Percentiles rank a stretch among this genome's conserved stretches.
These are phyloP conservation scores for Amborella trichopoda DNA, from an alignment of 164 flowering plant species.

Conservation along the genomic window DNA sequence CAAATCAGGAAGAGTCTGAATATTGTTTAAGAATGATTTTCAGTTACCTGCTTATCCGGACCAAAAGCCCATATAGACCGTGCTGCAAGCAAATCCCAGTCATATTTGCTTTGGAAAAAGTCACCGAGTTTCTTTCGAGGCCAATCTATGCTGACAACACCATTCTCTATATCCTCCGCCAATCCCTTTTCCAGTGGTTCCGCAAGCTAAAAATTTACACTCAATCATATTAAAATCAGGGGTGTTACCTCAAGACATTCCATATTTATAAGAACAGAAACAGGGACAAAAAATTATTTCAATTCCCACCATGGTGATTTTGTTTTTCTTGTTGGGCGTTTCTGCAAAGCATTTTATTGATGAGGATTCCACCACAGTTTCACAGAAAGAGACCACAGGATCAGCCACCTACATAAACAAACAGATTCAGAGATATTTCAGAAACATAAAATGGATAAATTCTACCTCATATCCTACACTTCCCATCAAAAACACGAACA, in stretches of 20 bases:
- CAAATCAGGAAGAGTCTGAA: too few relatives aligned
- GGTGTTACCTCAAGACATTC: background rate
- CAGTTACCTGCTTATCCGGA: constrained; percentile 93
- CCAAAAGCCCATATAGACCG: constrained; percentile 99
- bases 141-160: constrained; percentile 94
- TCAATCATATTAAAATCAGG: too few relatives aligned
- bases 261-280: background rate
- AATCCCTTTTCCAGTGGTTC: constrained; percentile 96
- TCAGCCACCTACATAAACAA: constrained; percentile 75
- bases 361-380: constrained; percentile 97
- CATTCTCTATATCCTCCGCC: constrained; percentile 96
- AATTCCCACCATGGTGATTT: constrained; percentile 79
- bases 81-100: constrained; percentile 98
- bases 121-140: constrained; percentile 69
- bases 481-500: too few relatives aligned
- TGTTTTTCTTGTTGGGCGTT: constrained; percentile 96
- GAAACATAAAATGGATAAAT: too few relatives aligned
- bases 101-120: constrained; percentile 78
- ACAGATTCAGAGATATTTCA: too few relatives aligned
- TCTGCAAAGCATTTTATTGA: constrained; percentile 99
- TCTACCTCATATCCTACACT: too few relatives aligned
- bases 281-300: background rate
- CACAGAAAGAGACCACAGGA: constrained; percentile 98
- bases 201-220: constrained; percentile 47
- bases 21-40: too few relatives aligned